A percentile compares a stretch with the other conserved stretches of the same genome.
These are phyloP conservation scores for Myrica gale DNA, from an alignment of 306 rosid species.

Conservation along the genomic window DNA sequence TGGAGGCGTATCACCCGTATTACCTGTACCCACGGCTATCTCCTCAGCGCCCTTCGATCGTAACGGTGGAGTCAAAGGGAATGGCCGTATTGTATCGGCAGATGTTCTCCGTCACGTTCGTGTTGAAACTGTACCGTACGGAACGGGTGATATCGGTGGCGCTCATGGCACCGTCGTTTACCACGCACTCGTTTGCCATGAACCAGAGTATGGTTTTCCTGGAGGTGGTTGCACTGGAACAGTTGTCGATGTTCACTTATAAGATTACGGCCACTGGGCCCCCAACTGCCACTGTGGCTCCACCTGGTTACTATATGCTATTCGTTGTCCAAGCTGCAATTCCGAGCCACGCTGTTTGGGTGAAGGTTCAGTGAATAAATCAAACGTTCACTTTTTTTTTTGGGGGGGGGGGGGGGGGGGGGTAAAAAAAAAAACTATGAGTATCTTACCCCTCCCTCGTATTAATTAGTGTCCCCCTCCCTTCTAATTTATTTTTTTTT, in stretches of 20 bases:
- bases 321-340: constrained; percentile 59
- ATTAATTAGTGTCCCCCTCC: too few relatives aligned
- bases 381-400: neutral
- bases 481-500: too few relatives aligned
- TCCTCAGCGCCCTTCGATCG: constrained; percentile 37
- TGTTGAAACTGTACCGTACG: constrained; percentile 8
- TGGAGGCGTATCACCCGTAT: constrained; percentile 58
- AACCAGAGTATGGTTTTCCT: constrained; percentile 59
- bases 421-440: too few relatives aligned
- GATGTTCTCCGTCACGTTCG: constrained; percentile 42
- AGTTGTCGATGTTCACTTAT: constrained; percentile 27
- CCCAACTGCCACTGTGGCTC: constrained; percentile 44
- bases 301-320: constrained; percentile 71
- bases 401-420: too few relatives aligned
- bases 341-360: constrained; percentile 64
- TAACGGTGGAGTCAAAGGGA: constrained; percentile 31
- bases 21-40: constrained; percentile 38
- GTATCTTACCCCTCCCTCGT: too few relatives aligned
- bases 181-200: constrained; percentile 69
- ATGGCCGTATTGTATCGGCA: constrained; percentile 36
- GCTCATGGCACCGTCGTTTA: constrained; percentile 65
- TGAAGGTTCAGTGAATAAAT: constrained; percentile 40
- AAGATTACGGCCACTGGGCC: constrained; percentile 54
- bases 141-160: constrained; percentile 22
- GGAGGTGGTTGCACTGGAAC: constrained; percentile 20